These are phyloP conservation scores for Ceratocystis ficicola DNA, from an alignment of 2,329 filamentous ascomycete species.

Conservation along the genomic window DNA sequence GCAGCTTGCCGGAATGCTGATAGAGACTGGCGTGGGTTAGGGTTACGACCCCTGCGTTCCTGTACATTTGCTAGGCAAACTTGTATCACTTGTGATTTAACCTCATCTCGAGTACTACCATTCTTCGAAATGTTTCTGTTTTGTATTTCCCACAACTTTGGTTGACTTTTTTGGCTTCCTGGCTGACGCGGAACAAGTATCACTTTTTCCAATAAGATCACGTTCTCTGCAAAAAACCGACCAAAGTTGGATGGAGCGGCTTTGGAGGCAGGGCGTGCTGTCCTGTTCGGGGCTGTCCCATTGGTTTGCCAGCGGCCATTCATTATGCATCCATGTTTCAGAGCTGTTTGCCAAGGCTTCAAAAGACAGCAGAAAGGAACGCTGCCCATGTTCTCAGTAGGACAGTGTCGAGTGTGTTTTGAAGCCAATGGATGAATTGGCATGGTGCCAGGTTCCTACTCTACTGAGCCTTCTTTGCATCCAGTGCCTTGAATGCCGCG, in stretches of 20 bases:
- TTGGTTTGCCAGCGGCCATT: background rate
- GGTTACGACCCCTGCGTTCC: background rate
- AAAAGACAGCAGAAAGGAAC: background rate
- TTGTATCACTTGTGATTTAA: background rate
- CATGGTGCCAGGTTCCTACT: background rate
- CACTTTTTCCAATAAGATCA: background rate
- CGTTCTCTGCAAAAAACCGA: background rate
- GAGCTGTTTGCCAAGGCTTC: background rate
- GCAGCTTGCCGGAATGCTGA: background rate
- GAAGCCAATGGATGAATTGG: constrained; percentile 11
- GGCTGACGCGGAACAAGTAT: background rate
- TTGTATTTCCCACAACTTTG: background rate
- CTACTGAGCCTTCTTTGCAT: constrained; percentile 25
- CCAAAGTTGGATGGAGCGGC: background rate
- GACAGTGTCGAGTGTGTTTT: constrained; percentile 25
- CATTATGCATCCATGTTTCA: background rate
- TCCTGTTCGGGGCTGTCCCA: background rate
- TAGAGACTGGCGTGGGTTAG: background rate
- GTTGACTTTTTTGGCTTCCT: background rate
- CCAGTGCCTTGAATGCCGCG: constrained; percentile 37
- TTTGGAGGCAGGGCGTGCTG: too few species aligned
- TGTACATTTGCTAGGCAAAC: background rate
- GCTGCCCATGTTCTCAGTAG: background rate
- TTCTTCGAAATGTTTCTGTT: background rate
- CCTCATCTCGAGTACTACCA: background rate